Evolutionary conservation across 2,329 filamentous ascomycete genomes (phyloP).

Genomic region (Sporothrix variecibatus): DNA sequence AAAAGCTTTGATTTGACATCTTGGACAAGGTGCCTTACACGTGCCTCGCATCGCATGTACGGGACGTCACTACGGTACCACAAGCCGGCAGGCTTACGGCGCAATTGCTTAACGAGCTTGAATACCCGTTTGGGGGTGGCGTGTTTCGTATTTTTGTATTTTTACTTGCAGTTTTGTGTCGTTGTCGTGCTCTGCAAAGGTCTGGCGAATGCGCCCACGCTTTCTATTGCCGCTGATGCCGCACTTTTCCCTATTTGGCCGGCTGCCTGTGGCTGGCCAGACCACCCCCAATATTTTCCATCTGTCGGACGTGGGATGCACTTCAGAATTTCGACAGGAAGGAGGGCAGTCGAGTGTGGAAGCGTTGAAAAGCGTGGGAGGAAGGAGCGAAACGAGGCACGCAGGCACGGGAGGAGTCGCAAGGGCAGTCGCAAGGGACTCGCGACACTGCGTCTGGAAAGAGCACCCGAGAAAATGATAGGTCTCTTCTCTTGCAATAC

Average conservation of each 20-base stretch:
- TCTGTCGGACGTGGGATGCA: conserved; percentile 6
- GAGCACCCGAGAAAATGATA: not conserved
- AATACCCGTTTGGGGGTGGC: not conserved
- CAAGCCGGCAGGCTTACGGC: not conserved
- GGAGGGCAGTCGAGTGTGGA: not conserved
- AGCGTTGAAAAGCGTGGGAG: conserved; percentile 10
- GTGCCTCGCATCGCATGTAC: not conserved
- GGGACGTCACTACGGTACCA: not conserved
- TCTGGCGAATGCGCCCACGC: conserved; percentile 6
- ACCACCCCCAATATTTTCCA: not conserved
- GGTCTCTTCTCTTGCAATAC: not conserved
- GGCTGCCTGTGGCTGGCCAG: not conserved
- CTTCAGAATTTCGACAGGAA: not conserved
- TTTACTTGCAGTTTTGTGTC: not conserved
- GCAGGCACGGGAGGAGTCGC: conserved; percentile 7
- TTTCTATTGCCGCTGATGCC: conserved; percentile 10
- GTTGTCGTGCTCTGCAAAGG: not conserved
- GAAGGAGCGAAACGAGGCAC: conserved; percentile 16
- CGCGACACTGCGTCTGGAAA: not conserved
- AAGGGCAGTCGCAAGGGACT: not conserved
- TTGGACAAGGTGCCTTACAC: not conserved
- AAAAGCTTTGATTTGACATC: not conserved
- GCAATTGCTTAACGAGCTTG: not conserved
- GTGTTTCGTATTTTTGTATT: not conserved
- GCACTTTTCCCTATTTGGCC: conserved; percentile 18